Evolutionary conservation across 2,329 filamentous ascomycete species (phyloP), one percentile per base, ranked within the genome.

Genomic region (Microdochium paspali): DNA sequence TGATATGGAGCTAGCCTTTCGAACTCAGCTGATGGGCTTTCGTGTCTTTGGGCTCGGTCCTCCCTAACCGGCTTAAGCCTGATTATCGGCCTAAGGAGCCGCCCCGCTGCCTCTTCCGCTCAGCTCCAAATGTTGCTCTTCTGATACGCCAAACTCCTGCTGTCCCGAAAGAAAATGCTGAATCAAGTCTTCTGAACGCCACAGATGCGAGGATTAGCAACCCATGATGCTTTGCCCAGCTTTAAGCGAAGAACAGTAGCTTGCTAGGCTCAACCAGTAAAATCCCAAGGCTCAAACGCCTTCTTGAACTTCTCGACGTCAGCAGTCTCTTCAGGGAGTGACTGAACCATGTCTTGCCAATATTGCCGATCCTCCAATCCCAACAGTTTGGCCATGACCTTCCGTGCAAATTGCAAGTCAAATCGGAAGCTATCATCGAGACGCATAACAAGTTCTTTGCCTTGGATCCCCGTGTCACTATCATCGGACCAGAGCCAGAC

Each of bases 361-460:
- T 88, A 74, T 46, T 84, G 69, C n/a, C 93, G 75, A 42, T 79
- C 70, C 63, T 96, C 88, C 43, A 97, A 67, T 2, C 82, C 80
- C 45, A 98, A 72, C 46, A 98, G 70, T 67, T 95, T 96, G 1
- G 89, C 91, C 63, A 97, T 71, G 3, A 96, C 93, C 42, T 82
- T 80, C 35, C 94, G 77, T 3, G 87, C 90, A 59, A 95, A 97
- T 61, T 97, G 91, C 43, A 96, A 67, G 61, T 95, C 90, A 62
- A 98, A 97, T 13, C 85, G 79, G 53, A 85, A 78, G 18, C 79
- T 81, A 24, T 81, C 70, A 50, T 83, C 78, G 9, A 96, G 74
- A 6, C 80, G 80, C 69, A 97, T 79, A 46, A 90, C 74, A 49
- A 96, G 71, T 48, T 80, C 82, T 54, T 82, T 83, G 52, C 86